phyloP scores from a whole-genome alignment of 2,329 filamentous ascomycete species.

The Penicillium sp. region DNA sequence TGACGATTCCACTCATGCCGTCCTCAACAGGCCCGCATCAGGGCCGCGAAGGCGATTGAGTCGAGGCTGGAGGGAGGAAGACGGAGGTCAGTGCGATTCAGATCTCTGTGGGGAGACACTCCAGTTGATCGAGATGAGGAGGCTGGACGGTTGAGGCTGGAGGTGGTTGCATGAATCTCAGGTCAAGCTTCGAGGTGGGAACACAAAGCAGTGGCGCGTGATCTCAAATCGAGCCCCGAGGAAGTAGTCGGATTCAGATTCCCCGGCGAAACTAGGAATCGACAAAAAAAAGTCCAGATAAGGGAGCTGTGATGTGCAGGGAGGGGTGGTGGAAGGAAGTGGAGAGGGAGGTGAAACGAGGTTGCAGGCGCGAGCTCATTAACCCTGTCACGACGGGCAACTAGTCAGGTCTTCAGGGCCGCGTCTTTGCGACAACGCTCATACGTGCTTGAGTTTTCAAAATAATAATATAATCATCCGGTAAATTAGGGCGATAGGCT shows the following conservation, averaged over 20 bases:
- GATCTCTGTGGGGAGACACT: conserved; percentile 1
- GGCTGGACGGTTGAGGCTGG: conserved; percentile 19
- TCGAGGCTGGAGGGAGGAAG: not conserved
- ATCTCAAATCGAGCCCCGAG: conserved; percentile 22
- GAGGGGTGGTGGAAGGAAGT: conserved; percentile 4
- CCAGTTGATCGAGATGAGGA: not conserved
- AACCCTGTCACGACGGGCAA: conserved; percentile 1
- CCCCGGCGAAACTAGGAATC: not conserved
- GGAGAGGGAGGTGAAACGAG: conserved; percentile 41
- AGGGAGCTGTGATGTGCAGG: conserved; percentile 6
- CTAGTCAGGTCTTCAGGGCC: not conserved
- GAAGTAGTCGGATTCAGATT: conserved; percentile 4
- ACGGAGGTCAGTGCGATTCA: not conserved
- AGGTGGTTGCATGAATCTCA: conserved; percentile 13
- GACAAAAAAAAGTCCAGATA: conserved; percentile 2
- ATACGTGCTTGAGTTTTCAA: not conserved
- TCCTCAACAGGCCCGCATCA: conserved; percentile 31
- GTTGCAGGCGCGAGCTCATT: conserved; percentile 20
- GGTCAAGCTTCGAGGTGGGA: conserved; percentile 18
- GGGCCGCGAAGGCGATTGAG: conserved; percentile 25
- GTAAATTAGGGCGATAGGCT: not conserved
- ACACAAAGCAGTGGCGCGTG: conserved; percentile 31
- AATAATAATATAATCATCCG: not conserved
- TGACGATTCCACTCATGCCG: conserved; percentile 42
- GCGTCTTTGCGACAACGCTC: not conserved